These are phyloP conservation scores for Phytophthora fragariae DNA, from an alignment of 352 stramenopile species.

Conservation along the genomic window DNA sequence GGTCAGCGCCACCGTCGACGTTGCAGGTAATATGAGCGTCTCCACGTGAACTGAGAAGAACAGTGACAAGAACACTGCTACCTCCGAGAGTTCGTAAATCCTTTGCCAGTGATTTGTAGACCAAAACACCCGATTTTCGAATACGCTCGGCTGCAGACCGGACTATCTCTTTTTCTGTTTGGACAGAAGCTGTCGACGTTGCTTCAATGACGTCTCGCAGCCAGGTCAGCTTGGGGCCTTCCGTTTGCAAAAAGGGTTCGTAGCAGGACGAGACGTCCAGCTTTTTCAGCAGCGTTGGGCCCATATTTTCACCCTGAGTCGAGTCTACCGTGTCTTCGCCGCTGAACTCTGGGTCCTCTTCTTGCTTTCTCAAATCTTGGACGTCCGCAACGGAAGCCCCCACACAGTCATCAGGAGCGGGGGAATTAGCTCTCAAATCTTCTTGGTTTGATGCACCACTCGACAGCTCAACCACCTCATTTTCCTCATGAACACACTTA, in stretches of 20 bases:
- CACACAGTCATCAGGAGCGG: slow-evolving; percentile 7
- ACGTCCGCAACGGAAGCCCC: neutral
- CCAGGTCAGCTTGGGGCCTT: slow-evolving; percentile 32
- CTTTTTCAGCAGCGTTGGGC: slow-evolving; percentile 15
- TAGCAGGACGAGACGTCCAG: slow-evolving; percentile 23
- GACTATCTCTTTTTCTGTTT: neutral
- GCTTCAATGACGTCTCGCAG: slow-evolving; percentile 19
- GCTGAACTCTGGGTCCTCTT: neutral
- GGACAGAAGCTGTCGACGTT: neutral
- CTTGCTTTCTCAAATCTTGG: neutral
- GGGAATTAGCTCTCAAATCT: slow-evolving; percentile 12
- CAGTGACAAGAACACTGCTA: slow-evolving; percentile 27
- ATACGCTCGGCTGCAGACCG: neutral
- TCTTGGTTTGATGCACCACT: slow-evolving; percentile 22
- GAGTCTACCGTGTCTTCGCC: neutral
- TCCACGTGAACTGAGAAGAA: slow-evolving; percentile 53
- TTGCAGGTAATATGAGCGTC: slow-evolving; percentile 39
- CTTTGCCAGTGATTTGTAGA: slow-evolving; percentile 62
- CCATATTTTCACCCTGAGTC: neutral
- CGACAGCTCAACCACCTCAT: neutral
- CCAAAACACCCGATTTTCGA: slow-evolving; percentile 9
- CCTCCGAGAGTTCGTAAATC: slow-evolving; percentile 36
- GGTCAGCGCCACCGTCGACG: slow-evolving; percentile 4
- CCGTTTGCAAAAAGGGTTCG: slow-evolving; percentile 36
- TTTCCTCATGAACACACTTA: neutral